A percentile compares a stretch with the other conserved stretches of the same genome.
Conservation (phyloP, 176 grass and related monocot species). For the Miscanthus lutarioriparius region DNA sequence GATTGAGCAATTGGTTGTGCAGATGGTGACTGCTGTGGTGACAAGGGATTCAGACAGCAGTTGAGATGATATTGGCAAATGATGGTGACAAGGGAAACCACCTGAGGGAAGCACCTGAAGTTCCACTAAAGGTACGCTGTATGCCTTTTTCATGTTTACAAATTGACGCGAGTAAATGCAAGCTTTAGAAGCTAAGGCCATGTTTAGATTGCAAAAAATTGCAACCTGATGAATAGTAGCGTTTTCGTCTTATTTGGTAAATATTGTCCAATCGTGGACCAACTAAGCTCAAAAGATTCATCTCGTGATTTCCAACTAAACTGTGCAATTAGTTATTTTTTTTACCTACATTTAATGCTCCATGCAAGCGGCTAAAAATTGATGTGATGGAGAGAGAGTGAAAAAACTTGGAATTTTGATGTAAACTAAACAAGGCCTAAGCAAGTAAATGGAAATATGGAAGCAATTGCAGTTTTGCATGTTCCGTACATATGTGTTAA, state of each 20-base stretch:
- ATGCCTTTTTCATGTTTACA: slow-evolving; percentile 14
- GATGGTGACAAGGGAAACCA: slow-evolving; percentile 35
- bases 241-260: too few relatives aligned
- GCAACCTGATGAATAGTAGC: too few relatives aligned
- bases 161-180: neutral
- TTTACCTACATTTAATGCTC: too few relatives aligned
- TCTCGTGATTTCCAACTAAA: too few relatives aligned
- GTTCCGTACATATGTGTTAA: neutral
- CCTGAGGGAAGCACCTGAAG: slow-evolving; percentile 35
- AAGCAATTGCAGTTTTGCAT: slow-evolving; percentile 14
- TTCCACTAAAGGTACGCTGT: slow-evolving; percentile 40
- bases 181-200: slow-evolving; percentile 20
- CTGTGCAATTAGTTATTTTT: too few relatives aligned
- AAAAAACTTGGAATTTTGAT: too few relatives aligned
- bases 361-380: too few relatives aligned
- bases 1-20: neutral
- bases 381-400: too few relatives aligned
- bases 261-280: too few relatives aligned
- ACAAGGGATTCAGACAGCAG: slow-evolving; percentile 6
- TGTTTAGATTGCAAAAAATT: too few relatives aligned
- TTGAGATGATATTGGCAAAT: slow-evolving; percentile 33
- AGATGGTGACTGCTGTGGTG: slow-evolving; percentile 80
- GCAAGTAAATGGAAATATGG: slow-evolving; percentile 18
- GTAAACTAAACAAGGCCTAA: too few relatives aligned
- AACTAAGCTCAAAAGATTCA: too few relatives aligned